Conservation (phyloP, 768 basidiomycete species). For the Tubosaeta sp. region DNA sequence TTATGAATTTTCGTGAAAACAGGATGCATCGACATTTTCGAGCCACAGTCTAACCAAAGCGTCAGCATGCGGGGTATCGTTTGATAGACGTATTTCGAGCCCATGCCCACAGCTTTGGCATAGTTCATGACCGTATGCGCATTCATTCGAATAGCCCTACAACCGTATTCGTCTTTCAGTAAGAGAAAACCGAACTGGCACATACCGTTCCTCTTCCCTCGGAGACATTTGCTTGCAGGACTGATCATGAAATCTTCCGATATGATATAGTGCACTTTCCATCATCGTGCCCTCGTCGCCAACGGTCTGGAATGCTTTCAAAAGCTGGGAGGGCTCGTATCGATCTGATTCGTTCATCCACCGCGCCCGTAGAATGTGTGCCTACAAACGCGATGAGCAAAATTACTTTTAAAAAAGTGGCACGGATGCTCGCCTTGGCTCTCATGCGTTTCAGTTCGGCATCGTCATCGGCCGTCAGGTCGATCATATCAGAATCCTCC, state of each 20-base stretch:
- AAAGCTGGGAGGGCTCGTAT: constrained; percentile 61
- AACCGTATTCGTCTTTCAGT: neutral
- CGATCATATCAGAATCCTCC: constrained; percentile 45
- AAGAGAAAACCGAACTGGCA: neutral
- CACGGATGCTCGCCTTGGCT: constrained; percentile 55
- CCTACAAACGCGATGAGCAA: constrained; percentile 38
- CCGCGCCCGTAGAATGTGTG: constrained; percentile 74
- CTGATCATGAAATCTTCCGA: constrained; percentile 86
- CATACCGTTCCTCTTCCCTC: constrained; percentile 53
- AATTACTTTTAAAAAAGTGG: neutral
- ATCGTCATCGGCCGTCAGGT: constrained; percentile 51
- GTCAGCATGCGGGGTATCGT: constrained; percentile 92
- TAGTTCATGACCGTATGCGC: constrained; percentile 63
- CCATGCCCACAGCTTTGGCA: constrained; percentile 64
- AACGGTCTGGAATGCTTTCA: constrained; percentile 52
- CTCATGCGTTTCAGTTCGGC: constrained; percentile 50
- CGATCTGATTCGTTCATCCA: constrained; percentile 93
- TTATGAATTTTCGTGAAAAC: constrained; percentile 47
- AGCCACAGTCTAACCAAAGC: constrained; percentile 88
- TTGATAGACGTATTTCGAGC: constrained; percentile 96
- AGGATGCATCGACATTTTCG: constrained; percentile 27
- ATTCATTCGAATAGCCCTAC: constrained; percentile 62
- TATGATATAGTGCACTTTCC: constrained; percentile 84
- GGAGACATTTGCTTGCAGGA: constrained; percentile 53
- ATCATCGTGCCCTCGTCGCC: constrained; percentile 50